Evolutionary conservation across 495 filamentous ascomycete species (phyloP).

Genomic region (Aspergillus affinis): DNA sequence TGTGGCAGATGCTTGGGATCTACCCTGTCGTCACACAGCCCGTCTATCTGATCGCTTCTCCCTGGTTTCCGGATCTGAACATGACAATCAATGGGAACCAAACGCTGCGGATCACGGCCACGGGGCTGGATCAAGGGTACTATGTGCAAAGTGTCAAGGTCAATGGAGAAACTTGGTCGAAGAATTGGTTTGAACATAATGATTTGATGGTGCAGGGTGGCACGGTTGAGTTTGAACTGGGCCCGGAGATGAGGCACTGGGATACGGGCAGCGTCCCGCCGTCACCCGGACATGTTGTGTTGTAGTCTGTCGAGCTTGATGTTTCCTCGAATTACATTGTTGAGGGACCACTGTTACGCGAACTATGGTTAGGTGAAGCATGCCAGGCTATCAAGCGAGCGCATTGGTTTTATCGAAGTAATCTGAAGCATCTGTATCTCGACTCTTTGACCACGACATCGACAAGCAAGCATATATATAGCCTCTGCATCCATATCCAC

Average conservation of each 20-base stretch:
- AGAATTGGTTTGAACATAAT: constrained; percentile 62
- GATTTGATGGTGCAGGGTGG: constrained; percentile 65
- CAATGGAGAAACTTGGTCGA: constrained; percentile 36
- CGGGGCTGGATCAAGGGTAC: constrained; percentile 47
- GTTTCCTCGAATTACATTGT: too few relatives aligned
- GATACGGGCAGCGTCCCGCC: constrained; percentile 60
- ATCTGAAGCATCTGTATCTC: too few relatives aligned
- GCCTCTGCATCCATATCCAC: too few relatives aligned
- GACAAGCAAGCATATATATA: too few relatives aligned
- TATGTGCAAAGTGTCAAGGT: constrained; percentile 53
- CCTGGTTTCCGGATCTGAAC: constrained; percentile 60
- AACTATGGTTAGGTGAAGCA: too few relatives aligned
- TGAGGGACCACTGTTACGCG: too few relatives aligned
- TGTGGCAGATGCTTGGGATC: constrained; percentile 71
- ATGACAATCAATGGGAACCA: constrained; percentile 56
- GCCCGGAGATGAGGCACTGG: constrained; percentile 52
- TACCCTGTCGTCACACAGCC: constrained; percentile 66
- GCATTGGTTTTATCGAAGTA: too few relatives aligned
- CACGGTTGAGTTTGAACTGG: constrained; percentile 61
- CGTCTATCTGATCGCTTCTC: constrained; percentile 62
- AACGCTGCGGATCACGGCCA: constrained; percentile 54
- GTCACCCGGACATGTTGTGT: constrained; percentile 28
- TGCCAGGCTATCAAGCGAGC: too few relatives aligned
- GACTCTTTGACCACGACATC: too few relatives aligned
- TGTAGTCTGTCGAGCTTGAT: background rate